A percentile compares a stretch with the other conserved stretches of the same genome.
These are phyloP conservation scores for Rhodocollybia butyracea DNA, from an alignment of 768 basidiomycete genomes.

Conservation along the genomic window DNA sequence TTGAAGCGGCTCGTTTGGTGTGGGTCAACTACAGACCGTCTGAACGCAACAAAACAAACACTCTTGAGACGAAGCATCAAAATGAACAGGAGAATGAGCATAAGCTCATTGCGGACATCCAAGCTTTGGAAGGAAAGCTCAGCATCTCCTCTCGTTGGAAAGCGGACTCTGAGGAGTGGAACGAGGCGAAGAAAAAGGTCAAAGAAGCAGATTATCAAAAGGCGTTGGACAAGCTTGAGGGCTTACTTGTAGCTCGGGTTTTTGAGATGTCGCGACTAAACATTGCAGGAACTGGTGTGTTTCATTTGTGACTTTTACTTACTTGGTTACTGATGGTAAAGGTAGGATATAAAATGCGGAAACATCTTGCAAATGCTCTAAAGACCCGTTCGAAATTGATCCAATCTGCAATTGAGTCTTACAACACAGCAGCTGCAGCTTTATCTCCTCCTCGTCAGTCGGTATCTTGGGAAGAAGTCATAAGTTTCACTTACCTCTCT, in stretches of 20 bases:
- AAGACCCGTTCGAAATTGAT: neutral
- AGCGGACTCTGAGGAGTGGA: conserved; percentile 2
- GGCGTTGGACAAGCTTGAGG: conserved; percentile 14
- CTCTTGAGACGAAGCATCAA: neutral
- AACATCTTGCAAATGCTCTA: conserved; percentile 23
- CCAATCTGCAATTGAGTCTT: neutral
- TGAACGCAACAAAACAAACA: no score
- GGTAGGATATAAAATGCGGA: conserved; percentile 27
- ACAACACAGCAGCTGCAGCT: neutral
- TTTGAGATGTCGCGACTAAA: conserved; percentile 19
- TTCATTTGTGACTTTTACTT: neutral
- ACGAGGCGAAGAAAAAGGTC: conserved; percentile 1
- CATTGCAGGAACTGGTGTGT: conserved; percentile 21
- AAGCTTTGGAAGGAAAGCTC: neutral
- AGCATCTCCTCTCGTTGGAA: neutral
- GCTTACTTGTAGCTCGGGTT: conserved; percentile 15
- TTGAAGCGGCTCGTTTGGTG: neutral
- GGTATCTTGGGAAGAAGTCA: neutral
- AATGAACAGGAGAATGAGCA: conserved; percentile 1
- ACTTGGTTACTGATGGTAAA: conserved; percentile 3
- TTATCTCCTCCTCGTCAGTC: neutral
- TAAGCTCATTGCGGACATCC: neutral
- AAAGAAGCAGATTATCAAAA: conserved; percentile 6
- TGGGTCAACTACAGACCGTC: neutral
- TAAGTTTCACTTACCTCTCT: neutral